phyloP scores from a whole-genome alignment of 345 rosid species.

The Cardamine resedifolia region DNA sequence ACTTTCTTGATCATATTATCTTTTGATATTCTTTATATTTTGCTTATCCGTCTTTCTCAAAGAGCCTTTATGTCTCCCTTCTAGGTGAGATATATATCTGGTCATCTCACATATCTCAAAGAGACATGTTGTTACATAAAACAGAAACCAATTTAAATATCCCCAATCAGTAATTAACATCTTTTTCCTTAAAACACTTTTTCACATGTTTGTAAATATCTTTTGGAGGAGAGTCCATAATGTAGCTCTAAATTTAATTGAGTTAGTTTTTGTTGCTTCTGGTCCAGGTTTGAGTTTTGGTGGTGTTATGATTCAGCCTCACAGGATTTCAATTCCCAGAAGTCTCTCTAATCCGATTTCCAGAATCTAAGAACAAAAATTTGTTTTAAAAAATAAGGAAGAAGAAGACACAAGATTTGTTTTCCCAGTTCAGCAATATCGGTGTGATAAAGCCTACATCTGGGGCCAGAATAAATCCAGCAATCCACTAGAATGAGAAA shows the following conservation, averaged over 20 bases:
- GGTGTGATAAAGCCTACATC: too few relatives aligned
- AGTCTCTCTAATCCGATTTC: too few relatives aligned
- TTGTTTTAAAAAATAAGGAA: too few relatives aligned
- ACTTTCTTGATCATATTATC: background rate
- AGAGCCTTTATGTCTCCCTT: slow-evolving; percentile 29
- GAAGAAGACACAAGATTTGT: too few relatives aligned
- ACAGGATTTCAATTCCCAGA: too few relatives aligned
- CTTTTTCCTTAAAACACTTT: too few relatives aligned
- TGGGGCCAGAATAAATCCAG: too few relatives aligned
- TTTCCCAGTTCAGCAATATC: too few relatives aligned
- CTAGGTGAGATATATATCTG: slow-evolving; percentile 3
- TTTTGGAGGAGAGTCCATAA: slow-evolving; percentile 1
- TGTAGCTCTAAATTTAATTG: background rate
- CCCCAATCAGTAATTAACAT: background rate
- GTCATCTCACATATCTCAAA: background rate
- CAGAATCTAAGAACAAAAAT: too few relatives aligned
- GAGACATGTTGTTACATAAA: background rate
- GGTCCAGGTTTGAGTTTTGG: background rate
- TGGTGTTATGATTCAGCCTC: too few relatives aligned
- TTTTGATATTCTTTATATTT: background rate
- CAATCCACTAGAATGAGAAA: too few relatives aligned
- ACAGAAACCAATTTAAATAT: background rate
- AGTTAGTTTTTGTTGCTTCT: background rate
- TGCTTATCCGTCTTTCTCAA: background rate
- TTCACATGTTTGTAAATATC: background rate